phyloP scores from a whole-genome alignment of 164 flowering plant genomes.

The Umbilicus rupestris region DNA sequence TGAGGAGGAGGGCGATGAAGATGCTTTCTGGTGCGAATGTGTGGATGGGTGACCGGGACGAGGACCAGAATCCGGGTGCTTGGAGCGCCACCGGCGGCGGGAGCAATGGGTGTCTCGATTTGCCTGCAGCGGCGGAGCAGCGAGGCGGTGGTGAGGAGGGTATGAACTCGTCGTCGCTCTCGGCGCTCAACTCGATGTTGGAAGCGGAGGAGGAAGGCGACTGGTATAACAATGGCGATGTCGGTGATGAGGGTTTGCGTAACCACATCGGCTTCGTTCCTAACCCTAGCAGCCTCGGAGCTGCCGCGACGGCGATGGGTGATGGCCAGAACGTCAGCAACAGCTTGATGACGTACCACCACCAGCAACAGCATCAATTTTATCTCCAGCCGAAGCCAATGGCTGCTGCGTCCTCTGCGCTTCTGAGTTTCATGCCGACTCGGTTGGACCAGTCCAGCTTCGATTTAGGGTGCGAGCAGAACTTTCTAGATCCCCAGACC shows the following conservation, averaged over 20 bases:
- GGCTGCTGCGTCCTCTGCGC: constrained; percentile 36
- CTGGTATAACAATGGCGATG: background rate
- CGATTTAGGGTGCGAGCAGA: constrained; percentile 18
- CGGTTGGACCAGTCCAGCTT: constrained; percentile 22
- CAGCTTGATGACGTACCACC: background rate
- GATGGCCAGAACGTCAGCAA: background rate
- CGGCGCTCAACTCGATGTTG: background rate
- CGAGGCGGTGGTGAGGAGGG: background rate
- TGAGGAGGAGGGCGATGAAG: background rate
- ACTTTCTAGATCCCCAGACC: constrained; percentile 11
- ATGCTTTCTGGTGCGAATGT: background rate
- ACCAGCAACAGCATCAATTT: constrained; percentile 19
- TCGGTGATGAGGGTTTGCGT: background rate
- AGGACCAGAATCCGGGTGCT: background rate
- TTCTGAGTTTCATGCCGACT: constrained; percentile 24
- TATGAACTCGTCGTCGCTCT: background rate
- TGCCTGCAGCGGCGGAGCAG: background rate
- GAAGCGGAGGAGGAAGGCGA: background rate
- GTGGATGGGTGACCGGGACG: background rate
- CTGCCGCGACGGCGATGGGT: too few relatives aligned
- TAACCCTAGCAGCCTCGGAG: background rate
- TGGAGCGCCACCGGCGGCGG: background rate
- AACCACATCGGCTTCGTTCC: background rate
- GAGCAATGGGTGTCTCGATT: background rate
- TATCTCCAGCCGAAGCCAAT: constrained; percentile 34